These are phyloP conservation scores for Cruciata laevipes DNA, from an alignment of 257 asterid genomes.

Conservation along the genomic window DNA sequence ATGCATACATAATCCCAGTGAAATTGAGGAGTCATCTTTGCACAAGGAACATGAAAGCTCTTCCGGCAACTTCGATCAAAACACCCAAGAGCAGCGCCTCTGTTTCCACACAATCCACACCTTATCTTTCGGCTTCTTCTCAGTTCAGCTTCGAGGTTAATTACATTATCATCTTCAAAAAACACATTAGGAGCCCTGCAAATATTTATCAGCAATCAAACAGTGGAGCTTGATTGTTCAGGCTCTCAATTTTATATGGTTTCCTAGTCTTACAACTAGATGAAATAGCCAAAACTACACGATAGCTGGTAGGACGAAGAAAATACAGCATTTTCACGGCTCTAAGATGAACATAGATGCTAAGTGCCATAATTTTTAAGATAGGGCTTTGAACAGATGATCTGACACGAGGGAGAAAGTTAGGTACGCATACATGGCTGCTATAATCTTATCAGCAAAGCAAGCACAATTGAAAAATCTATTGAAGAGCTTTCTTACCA, in stretches of 20 bases:
- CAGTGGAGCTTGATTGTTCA: background rate
- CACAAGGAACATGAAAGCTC: constrained; percentile 95
- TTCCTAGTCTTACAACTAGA: background rate
- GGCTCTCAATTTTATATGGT: background rate
- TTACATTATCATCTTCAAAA: constrained; percentile 50
- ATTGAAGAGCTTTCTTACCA: constrained; percentile 43
- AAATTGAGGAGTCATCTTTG: constrained; percentile 72
- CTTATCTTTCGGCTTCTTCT: constrained; percentile 70
- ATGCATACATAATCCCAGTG: constrained; percentile 77
- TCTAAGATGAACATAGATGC: background rate
- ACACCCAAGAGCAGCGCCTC: constrained; percentile 97
- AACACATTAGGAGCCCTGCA: constrained; percentile 96
- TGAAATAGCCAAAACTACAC: background rate
- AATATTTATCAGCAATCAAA: constrained; percentile 7
- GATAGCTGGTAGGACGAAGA: background rate
- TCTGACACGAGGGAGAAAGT: background rate
- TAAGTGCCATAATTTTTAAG: background rate
- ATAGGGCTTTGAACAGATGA: background rate
- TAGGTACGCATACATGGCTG: background rate
- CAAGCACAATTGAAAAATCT: background rate
- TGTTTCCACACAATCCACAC: constrained; percentile 77
- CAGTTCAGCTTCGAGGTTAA: constrained; percentile 77
- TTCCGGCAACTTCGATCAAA: constrained; percentile 74
- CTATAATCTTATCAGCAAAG: background rate
- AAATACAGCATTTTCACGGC: background rate